Evolutionary conservation across 768 basidiomycete genomes (phyloP).

Genomic region (Sporobolomyces pararoseus): DNA sequence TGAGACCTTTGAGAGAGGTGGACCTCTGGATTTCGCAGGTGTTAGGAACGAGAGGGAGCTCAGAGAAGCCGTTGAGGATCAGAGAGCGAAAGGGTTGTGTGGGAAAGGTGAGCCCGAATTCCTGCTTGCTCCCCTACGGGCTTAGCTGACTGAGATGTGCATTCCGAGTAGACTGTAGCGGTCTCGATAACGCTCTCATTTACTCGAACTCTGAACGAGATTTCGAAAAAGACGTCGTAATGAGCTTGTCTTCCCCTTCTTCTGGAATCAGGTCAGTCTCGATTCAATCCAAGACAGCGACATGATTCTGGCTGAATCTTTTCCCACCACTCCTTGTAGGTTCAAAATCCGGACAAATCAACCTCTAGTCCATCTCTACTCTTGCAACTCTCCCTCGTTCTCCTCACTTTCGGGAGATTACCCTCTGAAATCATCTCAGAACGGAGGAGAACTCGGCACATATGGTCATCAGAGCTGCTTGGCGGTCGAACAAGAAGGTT

Average conservation of each 20-base stretch:
- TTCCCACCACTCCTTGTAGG: background rate
- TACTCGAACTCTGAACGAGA: background rate
- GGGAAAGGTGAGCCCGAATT: slow-evolving; percentile 1
- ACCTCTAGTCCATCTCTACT: slow-evolving; percentile 21
- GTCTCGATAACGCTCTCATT: slow-evolving; percentile 21
- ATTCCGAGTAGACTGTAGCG: slow-evolving; percentile 5
- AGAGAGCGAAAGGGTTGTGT: background rate
- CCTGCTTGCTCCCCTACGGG: too few relatives aligned
- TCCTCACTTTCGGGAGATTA: background rate
- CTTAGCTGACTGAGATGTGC: too few relatives aligned
- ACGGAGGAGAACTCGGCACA: background rate
- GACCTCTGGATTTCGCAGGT: slow-evolving; percentile 5
- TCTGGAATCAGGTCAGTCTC: slow-evolving; percentile 24
- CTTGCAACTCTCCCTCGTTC: slow-evolving; percentile 7
- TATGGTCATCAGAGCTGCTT: slow-evolving; percentile 1
- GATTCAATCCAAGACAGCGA: background rate
- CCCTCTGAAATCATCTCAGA: background rate
- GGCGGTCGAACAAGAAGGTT: slow-evolving; percentile 23
- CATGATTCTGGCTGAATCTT: background rate
- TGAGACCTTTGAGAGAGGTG: background rate
- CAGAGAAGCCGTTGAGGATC: background rate
- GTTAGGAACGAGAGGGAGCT: background rate
- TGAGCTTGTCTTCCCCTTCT: background rate
- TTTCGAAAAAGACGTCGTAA: background rate
- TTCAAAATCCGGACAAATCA: slow-evolving; percentile 16